Percentiles rank a stretch among this genome's conserved stretches.
phyloP scores from a whole-genome alignment of 495 filamentous ascomycete genomes.

The Friedmanniomyces endolithicus region DNA sequence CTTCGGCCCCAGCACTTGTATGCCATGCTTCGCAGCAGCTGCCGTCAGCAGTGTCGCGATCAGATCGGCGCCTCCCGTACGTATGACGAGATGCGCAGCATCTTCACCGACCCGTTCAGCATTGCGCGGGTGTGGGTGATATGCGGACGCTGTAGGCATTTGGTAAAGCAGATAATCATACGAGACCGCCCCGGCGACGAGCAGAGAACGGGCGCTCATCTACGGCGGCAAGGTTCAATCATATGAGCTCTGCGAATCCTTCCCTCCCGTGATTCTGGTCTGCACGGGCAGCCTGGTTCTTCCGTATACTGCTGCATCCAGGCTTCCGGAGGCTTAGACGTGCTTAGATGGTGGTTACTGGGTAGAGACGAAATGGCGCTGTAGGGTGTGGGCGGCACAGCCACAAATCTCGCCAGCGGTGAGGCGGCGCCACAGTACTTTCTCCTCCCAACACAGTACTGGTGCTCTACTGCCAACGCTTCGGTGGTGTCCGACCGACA shows the following conservation, averaged over 20 bases:
- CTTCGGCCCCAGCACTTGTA: conserved; percentile 8
- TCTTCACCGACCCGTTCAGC: not conserved
- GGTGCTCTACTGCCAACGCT: too few species aligned
- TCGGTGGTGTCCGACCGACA: too few species aligned
- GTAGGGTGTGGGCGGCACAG: too few species aligned
- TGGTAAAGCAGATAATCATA: conserved; percentile 18
- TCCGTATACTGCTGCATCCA: not conserved
- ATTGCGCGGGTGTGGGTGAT: not conserved
- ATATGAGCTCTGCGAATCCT: not conserved
- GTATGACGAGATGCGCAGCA: conserved; percentile 9
- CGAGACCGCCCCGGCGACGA: conserved; percentile 15
- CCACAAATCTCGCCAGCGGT: too few species aligned
- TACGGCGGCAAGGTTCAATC: not conserved
- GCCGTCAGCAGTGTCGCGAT: conserved; percentile 15
- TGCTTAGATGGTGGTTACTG: not conserved
- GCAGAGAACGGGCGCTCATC: conserved; percentile 13
- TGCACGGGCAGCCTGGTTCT: not conserved
- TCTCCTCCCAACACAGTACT: too few species aligned
- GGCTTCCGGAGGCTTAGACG: not conserved
- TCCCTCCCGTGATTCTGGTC: not conserved
- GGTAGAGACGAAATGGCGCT: not conserved
- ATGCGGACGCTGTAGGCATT: not conserved
- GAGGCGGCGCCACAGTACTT: too few species aligned
- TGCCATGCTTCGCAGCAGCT: conserved; percentile 13
- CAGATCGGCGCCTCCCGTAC: conserved; percentile 10